Percentiles rank a stretch among this genome's conserved stretches.
Evolutionary conservation across 2,329 filamentous ascomycete genomes (phyloP).

Genomic region (Metarhizium anisopliae): DNA sequence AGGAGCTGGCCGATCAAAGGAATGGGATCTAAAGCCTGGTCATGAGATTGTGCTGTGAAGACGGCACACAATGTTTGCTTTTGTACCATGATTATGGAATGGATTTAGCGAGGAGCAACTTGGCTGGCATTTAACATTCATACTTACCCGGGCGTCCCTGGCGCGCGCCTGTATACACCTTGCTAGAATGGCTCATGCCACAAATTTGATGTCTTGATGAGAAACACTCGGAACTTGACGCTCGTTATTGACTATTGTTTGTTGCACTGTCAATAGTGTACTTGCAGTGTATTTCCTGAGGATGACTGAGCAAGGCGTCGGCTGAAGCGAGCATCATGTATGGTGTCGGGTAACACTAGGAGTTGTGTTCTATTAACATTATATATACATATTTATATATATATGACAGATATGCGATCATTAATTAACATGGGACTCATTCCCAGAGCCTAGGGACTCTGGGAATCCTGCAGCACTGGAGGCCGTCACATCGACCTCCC

Average conservation of each 20-base stretch:
- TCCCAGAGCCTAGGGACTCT: neutral
- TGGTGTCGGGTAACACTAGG: no score
- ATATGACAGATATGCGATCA: no score
- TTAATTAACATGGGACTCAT: neutral
- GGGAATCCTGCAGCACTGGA: no score
- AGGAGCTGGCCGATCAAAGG: slow-evolving; percentile 25
- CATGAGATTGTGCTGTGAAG: slow-evolving; percentile 23
- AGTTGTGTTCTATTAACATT: no score
- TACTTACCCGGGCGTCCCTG: neutral
- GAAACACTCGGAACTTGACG: neutral
- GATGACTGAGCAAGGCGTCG: no score
- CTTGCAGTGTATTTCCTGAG: no score
- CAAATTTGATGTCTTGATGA: neutral
- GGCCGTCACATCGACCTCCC: no score
- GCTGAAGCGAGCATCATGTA: no score
- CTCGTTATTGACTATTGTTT: no score
- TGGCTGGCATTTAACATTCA: slow-evolving; percentile 1
- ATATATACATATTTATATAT: no score
- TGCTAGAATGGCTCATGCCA: neutral
- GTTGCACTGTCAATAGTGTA: no score
- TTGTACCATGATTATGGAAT: neutral
- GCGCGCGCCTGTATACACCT: neutral
- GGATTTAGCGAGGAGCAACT: slow-evolving; percentile 8
- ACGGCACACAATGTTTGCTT: neutral
- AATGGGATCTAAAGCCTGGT: slow-evolving; percentile 31